A percentile compares a stretch with the other conserved stretches of the same genome.
phyloP scores from a whole-genome alignment of 805 yeast genomes.

The Ogataea allantospora region DNA sequence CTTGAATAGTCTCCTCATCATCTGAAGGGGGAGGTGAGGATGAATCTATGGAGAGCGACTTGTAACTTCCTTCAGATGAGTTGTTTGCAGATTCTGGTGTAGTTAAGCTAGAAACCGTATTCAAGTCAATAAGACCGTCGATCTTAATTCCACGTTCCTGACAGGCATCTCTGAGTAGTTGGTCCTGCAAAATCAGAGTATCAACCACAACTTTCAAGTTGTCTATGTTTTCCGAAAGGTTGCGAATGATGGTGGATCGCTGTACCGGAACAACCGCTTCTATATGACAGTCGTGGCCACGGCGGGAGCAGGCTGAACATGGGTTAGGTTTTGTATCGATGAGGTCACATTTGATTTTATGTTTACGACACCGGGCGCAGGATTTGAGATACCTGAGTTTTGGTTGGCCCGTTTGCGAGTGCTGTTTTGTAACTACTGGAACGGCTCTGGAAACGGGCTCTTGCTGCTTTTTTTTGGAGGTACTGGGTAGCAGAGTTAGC shows the following conservation, averaged over 20 bases:
- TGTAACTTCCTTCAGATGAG: conserved; percentile 3
- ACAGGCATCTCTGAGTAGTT: conserved; percentile 25
- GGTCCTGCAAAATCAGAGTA: conserved; percentile 28
- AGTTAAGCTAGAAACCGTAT: conserved; percentile 8
- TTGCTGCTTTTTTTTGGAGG: conserved; percentile 15
- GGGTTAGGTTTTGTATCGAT: conserved; percentile 48
- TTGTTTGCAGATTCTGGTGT: not conserved
- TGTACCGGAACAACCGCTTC: conserved; percentile 56
- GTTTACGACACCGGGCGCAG: conserved; percentile 63
- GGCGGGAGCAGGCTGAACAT: conserved; percentile 55
- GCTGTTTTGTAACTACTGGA: conserved; percentile 22
- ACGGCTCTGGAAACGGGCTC: conserved; percentile 18
- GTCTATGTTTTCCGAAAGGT: conserved; percentile 33
- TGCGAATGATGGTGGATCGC: conserved; percentile 40
- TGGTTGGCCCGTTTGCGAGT: conserved; percentile 26
- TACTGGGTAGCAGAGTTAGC: conserved; percentile 30
- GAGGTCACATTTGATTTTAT: conserved; percentile 67
- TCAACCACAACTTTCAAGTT: conserved; percentile 32
- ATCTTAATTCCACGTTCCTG: conserved; percentile 27
- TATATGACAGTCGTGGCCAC: conserved; percentile 50
- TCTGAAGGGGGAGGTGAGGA: conserved; percentile 7
- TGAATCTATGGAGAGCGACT: conserved; percentile 8
- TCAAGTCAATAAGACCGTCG: conserved; percentile 32
- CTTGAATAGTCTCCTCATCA: conserved; percentile 4
- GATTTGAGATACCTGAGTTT: conserved; percentile 50